Conservation (phyloP, 176 grass and related monocot species). For the Carex myosuroides region DNA sequence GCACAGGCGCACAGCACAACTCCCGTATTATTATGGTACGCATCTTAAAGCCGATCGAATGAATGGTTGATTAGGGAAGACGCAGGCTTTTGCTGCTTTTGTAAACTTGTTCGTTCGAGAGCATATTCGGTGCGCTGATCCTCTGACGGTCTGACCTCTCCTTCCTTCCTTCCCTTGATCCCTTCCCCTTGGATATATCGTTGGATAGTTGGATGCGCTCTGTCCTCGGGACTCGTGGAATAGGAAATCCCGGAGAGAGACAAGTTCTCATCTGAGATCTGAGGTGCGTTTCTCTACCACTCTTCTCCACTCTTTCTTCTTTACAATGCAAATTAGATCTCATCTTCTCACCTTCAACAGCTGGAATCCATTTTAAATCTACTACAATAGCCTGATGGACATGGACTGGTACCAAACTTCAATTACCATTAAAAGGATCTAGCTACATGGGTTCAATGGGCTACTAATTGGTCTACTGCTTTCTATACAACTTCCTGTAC, state of each 20-base stretch:
- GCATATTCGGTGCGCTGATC: slow-evolving; percentile 72
- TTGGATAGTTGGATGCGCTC: not conserved
- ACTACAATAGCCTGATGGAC: not conserved
- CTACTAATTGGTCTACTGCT: slow-evolving; percentile 17
- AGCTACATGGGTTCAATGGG: slow-evolving; percentile 12
- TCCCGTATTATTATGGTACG: no score
- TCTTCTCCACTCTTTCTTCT: not conserved
- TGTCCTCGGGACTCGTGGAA: not conserved
- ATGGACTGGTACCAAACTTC: slow-evolving; percentile 11
- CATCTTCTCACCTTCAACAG: not conserved
- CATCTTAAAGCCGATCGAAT: no score
- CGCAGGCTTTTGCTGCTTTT: not conserved
- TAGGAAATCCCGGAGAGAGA: not conserved
- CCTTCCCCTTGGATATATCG: not conserved
- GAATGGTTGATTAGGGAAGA: no score
- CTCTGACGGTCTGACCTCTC: slow-evolving; percentile 16
- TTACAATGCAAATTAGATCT: not conserved
- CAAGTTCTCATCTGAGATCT: slow-evolving; percentile 27
- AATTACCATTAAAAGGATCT: slow-evolving; percentile 9
- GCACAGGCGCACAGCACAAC: no score
- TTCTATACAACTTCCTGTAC: not conserved
- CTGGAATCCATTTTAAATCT: not conserved
- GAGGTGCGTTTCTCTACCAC: slow-evolving; percentile 4
- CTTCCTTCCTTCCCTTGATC: no score
- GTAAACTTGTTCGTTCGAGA: not conserved